Evolutionary conservation across 768 basidiomycete species (phyloP), one percentile per base, ranked within the genome.

Genomic region (Sarcomyxa edulis): DNA sequence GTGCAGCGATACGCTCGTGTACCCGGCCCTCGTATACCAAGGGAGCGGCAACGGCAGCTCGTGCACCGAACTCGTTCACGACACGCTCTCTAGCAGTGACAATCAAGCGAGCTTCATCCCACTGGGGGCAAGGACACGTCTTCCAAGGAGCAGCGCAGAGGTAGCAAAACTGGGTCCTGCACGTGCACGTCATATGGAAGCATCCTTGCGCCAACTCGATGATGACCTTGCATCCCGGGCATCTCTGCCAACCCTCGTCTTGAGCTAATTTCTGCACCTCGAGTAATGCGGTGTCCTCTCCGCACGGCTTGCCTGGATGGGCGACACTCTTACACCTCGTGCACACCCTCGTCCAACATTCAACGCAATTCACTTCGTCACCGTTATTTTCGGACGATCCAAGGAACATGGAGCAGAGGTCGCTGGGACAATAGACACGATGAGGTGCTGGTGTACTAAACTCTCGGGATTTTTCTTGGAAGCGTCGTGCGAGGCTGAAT

Each of bases 131-230:
- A 0, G 2, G 4, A 40, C 84, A 88, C 0, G 57, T 66, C 57
- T 77, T 83, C 83, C 83, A 86, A 7, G 43, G 60, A 19, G 52
- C 68, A 0, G 74, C 74, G 49, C 84, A 86, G 7, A 78, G 34
- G 49, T 85, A 83, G 48, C 81, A 84, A 53, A 84, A 83, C 46
- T 84, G 51, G 0, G 65, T 59, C 5, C 63, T 55, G 50, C 79
- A 81, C 15, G 67, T 64, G 44, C 81, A 84, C 10, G 70, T 78
- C 3, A 84, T 81, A 35, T 84, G 81, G 51, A 71, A 78, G 43
- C 81, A 83, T 0, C 81, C 81, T 5, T 62, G 48, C 12, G 59
- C 49, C 11, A 80, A 64, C 45, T 84, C 81, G 26, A 83, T 66
- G 33, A 83, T 63, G 11, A 65, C 58, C 5, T 63, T 48, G 48